phyloP scores from a whole-genome alignment of 768 basidiomycete species.

The Rhizopogon vinicolor region DNA sequence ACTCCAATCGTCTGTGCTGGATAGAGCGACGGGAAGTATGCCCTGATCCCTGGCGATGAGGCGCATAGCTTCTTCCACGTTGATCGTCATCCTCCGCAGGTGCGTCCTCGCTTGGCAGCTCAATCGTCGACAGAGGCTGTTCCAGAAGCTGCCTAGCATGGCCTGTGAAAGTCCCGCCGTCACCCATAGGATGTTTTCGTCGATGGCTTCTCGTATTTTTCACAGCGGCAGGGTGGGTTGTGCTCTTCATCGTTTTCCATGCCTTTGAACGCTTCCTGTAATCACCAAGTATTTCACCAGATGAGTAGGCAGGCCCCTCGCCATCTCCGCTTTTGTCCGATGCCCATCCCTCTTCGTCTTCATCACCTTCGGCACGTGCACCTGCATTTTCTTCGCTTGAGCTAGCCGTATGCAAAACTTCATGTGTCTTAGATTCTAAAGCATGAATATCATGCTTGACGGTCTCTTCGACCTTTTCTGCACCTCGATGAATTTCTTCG shows the following conservation, averaged over 20 bases:
- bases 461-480: slow-evolving; percentile 16
- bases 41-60: slow-evolving; percentile 9
- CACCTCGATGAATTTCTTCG: slow-evolving; percentile 17
- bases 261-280: slow-evolving; percentile 22
- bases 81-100: slow-evolving; percentile 5
- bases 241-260: slow-evolving; percentile 13
- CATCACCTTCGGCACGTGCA: slow-evolving; percentile 15
- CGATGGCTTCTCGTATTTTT: slow-evolving; percentile 8
- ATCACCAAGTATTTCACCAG: neutral
- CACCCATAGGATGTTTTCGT: slow-evolving; percentile 11
- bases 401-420: slow-evolving; percentile 1
- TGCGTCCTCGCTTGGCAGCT: neutral
- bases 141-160: slow-evolving; percentile 4
- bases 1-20: slow-evolving; percentile 26
- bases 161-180: slow-evolving; percentile 5
- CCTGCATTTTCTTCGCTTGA: slow-evolving; percentile 6
- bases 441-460: slow-evolving; percentile 13
- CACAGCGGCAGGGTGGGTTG: neutral
- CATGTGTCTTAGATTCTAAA: slow-evolving; percentile 10
- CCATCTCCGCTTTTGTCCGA: slow-evolving; percentile 46
- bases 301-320: slow-evolving; percentile 8
- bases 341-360: slow-evolving; percentile 60
- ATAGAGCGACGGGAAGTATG: slow-evolving; percentile 16
- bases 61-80: slow-evolving; percentile 19
- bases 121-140: neutral